Evolutionary conservation across 495 filamentous ascomycete genomes (phyloP), one percentile per base, ranked within the genome.

Genomic region (Penicillium paxilli): DNA sequence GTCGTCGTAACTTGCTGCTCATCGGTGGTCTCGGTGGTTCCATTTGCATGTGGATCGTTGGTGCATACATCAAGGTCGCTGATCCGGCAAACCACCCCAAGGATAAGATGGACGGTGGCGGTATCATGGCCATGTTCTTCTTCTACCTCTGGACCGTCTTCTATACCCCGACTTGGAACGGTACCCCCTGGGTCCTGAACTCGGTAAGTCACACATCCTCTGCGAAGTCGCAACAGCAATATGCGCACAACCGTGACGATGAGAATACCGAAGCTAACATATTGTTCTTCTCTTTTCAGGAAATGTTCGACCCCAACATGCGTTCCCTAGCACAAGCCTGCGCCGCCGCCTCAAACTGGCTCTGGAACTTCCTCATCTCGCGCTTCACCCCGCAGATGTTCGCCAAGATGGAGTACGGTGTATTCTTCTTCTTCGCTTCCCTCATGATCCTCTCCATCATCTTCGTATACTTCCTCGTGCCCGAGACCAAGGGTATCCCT

Each of bases 71-170:
- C 54, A 88, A 91, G 56, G 69, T 85, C 47, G 80, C 82, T 1
- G 61, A 82, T 49, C 77, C 66, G 1, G 47, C 58, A 9, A 55
- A 72, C 0, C 71, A 78, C 52, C 60, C 59, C 14, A 76, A 56
- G 17, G 54, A 52, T 5, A 46, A 64, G 4, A 68, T 88, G 48
- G 70, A 72, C 5, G 66, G 79, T 7, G 85, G 79, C 38, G 86
- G 86, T 38, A 86, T 87, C 47, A 82, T 82, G 0, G 87, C 87
- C 30, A 82, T 90, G 41, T 87, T 88, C 75, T 88, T 90, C 78
- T 89, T 90, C 72, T 91, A 90, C 61, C 78, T 91, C 14, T 90
- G 87, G 85, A 90, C 87, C 4, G 82, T 83, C 7, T 90, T 87
- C 70, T 91, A 91, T 62, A 88, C 87, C 5, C 83, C 87, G 0